Percentiles rank a stretch among this genome's conserved stretches.
These are phyloP conservation scores for Fraxinus paxiana DNA, from an alignment of 305 asterid genomes.

Conservation along the genomic window DNA sequence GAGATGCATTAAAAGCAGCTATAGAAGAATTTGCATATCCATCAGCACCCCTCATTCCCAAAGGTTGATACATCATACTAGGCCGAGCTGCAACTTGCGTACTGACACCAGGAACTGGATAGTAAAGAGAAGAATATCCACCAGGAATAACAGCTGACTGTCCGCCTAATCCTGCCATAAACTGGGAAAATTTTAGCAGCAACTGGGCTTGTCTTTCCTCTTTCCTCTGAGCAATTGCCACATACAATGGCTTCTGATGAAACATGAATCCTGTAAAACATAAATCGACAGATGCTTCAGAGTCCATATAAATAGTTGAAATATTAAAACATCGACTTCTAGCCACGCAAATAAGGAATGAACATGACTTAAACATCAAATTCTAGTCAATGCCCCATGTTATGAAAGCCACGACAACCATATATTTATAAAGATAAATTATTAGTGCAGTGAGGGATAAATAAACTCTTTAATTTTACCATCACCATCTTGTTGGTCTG, in stretches of 20 bases:
- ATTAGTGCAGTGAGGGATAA: not conserved
- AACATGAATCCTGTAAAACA: conserved; percentile 56
- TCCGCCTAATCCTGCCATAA: conserved; percentile 50
- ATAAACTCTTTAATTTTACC: not conserved
- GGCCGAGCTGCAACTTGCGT: conserved; percentile 52
- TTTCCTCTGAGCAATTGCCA: conserved; percentile 82
- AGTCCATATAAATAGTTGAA: not conserved
- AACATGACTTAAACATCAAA: not conserved
- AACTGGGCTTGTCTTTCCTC: conserved; percentile 74
- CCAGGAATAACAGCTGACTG: conserved; percentile 52
- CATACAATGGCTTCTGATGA: conserved; percentile 69
- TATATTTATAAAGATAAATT: not conserved
- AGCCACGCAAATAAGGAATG: not conserved
- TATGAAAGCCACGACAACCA: not conserved
- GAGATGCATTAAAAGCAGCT: conserved; percentile 47
- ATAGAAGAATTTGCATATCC: conserved; percentile 44
- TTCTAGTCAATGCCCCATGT: not conserved
- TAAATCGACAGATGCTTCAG: conserved; percentile 9
- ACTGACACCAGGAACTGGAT: conserved; percentile 46
- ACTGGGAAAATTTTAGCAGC: conserved; percentile 51
- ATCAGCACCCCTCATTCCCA: conserved; percentile 55
- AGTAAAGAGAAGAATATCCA: conserved; percentile 62
- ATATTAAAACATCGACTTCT: not conserved
- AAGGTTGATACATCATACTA: conserved; percentile 52
- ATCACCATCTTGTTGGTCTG: not conserved